Conservation (phyloP, 768 basidiomycete genomes). For the Leccinum fibrillosum region DNA sequence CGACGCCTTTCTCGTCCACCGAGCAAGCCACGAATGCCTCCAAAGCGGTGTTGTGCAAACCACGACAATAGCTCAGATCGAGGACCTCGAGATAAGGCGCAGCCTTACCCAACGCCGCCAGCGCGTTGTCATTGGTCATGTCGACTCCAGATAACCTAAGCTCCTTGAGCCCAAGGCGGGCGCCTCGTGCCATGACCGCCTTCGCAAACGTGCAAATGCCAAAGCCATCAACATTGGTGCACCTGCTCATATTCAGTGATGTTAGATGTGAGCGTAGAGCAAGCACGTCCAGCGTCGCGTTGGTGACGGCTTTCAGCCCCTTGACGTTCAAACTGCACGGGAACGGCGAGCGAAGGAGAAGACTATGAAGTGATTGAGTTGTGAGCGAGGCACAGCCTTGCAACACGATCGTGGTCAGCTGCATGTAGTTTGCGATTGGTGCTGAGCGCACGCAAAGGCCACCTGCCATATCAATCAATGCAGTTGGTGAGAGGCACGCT, state of each 20-base stretch:
- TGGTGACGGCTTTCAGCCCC: conserved; percentile 40
- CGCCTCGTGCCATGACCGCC: no score
- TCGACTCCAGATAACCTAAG: conserved; percentile 68
- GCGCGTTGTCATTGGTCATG: conserved; percentile 53
- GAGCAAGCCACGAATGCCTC: no score
- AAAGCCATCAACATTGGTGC: no score
- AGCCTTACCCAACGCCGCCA: conserved; percentile 62
- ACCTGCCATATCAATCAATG: conserved; percentile 50
- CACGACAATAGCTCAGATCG: conserved; percentile 67
- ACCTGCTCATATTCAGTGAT: no score
- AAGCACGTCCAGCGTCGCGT: no score
- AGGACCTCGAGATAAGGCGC: conserved; percentile 74
- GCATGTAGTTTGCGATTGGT: conserved; percentile 45
- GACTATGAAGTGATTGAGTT: conserved; percentile 62
- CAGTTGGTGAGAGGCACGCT: no score
- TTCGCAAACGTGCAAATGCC: no score
- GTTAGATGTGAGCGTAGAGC: no score
- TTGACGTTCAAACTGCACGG: conserved; percentile 60
- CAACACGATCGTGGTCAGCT: conserved; percentile 67
- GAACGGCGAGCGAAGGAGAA: conserved; percentile 62
- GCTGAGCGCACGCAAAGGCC: conserved; percentile 43
- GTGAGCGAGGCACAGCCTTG: conserved; percentile 69
- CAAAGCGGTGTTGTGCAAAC: no score
- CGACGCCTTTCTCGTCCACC: no score
- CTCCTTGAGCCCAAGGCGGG: no score